Base-by-base conservation (phyloP, 192 early-diverging fungal species). In the Dispira simplex region DNA sequence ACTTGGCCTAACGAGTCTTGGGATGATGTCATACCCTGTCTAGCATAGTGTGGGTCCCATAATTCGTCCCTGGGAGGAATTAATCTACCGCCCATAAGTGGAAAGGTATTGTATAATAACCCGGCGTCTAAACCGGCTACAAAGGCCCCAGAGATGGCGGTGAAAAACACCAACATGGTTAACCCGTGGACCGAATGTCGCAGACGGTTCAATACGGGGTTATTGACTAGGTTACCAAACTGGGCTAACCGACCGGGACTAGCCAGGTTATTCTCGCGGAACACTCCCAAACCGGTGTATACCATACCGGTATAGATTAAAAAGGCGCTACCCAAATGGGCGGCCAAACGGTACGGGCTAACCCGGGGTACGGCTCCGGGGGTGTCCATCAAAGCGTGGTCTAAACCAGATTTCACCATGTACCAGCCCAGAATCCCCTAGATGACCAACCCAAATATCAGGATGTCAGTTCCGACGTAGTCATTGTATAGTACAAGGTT, bases 91-190 rank as follows among this genome's bases (percentile, higher is more conserved):
- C 92, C 96, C 96, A 98, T 98, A 54, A 79, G 77, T 2, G 96
- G 96, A 70, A 91, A 98, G 77, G 94, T 92, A 76, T 98, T 93
- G 79, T 97, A 98, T 55, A 97, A 81, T 27, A 98, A 75, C 11
- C 96, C 95, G 44, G 95, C 95, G 69, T 98, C 95, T 26, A 98
- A 76, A 18, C 95, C 95, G 47, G 95, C 95, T 11, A 98, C 95
- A 71, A 95, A 86, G 25, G 88, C 95, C 58, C 93, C 92, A 5
- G 91, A 91, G 62, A 98, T 73, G 20, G 88, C 87, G 14, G 95
- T 96, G 20, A 90, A 64, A 60, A 94, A 87, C 39, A 93, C 79
- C 14, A 96, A 79, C 65, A 68, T 79, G 2, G 83, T 79, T n/a
- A 81, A 66, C 14, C 77, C 71, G 67, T 82, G 76, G 0, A 90